These are phyloP conservation scores for Candida nemodendra DNA, from an alignment of 805 yeast species.

Conservation along the genomic window DNA sequence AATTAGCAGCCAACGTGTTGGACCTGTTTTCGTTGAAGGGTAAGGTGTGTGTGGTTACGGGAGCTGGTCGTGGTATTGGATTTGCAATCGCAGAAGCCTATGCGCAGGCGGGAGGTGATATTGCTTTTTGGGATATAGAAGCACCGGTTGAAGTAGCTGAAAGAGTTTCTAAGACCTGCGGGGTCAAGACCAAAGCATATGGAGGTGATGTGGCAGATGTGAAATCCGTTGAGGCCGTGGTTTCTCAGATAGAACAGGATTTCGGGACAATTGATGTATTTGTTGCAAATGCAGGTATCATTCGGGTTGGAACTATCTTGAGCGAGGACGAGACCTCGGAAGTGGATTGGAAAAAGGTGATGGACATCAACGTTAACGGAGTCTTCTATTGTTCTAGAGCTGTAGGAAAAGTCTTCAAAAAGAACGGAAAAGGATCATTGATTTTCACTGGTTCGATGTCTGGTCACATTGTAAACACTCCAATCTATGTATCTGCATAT, in stretches of 20 bases:
- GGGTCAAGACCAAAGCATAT: constrained; percentile 20
- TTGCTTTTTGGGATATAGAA: constrained; percentile 42
- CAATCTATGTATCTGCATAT: constrained; percentile 49
- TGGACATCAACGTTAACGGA: constrained; percentile 50
- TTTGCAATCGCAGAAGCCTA: constrained; percentile 40
- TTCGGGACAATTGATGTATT: constrained; percentile 43
- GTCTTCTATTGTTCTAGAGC: constrained; percentile 51
- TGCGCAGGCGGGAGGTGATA: constrained; percentile 43
- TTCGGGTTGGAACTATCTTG: constrained; percentile 24
- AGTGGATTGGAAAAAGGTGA: constrained; percentile 44
- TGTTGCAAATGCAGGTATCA: constrained; percentile 45
- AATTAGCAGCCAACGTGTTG: constrained; percentile 47
- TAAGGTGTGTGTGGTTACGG: constrained; percentile 43
- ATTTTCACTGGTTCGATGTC: constrained; percentile 57
- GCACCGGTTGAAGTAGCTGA: constrained; percentile 35
- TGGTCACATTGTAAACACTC: constrained; percentile 53
- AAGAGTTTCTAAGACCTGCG: constrained; percentile 40
- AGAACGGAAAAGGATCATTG: constrained; percentile 47
- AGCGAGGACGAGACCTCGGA: constrained; percentile 31
- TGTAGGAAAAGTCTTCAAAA: constrained; percentile 46
- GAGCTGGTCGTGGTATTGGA: constrained; percentile 42
- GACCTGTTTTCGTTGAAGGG: constrained; percentile 42
- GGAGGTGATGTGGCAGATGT: constrained; percentile 33
- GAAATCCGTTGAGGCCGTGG: constrained; percentile 30
- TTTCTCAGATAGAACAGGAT: constrained; percentile 34